These are phyloP conservation scores for Sporothrix pseudoabietina DNA, from an alignment of 2,329 filamentous ascomycete genomes.

Conservation along the genomic window DNA sequence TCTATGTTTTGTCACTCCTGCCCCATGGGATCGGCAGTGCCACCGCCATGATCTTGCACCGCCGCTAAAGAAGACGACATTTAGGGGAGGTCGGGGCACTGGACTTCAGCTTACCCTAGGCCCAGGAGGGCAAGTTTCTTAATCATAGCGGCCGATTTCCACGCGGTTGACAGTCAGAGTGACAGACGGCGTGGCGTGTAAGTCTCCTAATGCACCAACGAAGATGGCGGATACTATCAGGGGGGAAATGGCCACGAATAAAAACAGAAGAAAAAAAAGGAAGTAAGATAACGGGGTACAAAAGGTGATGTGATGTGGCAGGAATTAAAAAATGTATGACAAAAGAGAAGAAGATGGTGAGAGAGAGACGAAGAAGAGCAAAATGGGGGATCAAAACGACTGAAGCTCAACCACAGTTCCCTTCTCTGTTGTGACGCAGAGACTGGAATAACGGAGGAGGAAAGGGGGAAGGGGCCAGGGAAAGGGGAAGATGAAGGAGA, in stretches of 20 bases:
- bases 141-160: slow-evolving; percentile 23
- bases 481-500: background rate
- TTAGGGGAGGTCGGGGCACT: background rate
- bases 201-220: slow-evolving; percentile 1
- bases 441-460: background rate
- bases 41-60: background rate
- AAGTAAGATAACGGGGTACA: background rate
- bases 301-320: background rate
- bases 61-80: background rate
- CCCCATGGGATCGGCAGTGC: background rate
- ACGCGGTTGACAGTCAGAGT: background rate
- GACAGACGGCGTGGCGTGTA: background rate
- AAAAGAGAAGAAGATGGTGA: background rate
- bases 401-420: background rate
- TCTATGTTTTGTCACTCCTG: background rate
- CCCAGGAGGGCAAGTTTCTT: slow-evolving; percentile 32
- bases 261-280: background rate
- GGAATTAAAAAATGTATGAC: background rate
- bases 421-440: background rate
- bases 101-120: slow-evolving; percentile 30
- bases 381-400: background rate
- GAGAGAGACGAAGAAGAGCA: background rate
- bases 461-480: background rate
- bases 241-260: background rate
- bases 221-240: background rate